Conservation (phyloP, 2,329 filamentous ascomycete species). For the Calycina herbarum region DNA sequence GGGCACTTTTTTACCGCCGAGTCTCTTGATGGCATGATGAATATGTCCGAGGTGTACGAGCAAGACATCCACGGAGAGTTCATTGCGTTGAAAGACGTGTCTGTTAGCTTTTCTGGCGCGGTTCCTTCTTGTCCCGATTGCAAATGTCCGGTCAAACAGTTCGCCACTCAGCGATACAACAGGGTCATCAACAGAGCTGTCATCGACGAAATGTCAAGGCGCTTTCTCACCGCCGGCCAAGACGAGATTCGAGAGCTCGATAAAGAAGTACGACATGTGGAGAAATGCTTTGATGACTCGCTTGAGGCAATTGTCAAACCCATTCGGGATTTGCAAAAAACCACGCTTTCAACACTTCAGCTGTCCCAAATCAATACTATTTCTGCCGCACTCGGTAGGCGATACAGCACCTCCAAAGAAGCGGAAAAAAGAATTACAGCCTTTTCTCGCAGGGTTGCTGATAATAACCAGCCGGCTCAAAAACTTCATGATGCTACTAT, state of each 20-base stretch:
- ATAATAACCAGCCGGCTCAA: conserved; percentile 40
- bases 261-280: neutral
- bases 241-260: conserved; percentile 35
- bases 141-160: conserved; percentile 35
- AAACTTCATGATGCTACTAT: conserved; percentile 43
- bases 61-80: neutral
- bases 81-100: neutral
- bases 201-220: conserved; percentile 39
- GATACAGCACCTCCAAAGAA: conserved; percentile 21
- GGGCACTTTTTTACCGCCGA: conserved; percentile 62
- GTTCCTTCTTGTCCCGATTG: conserved; percentile 38
- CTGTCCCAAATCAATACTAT: conserved; percentile 10
- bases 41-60: conserved; percentile 8
- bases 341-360: neutral
- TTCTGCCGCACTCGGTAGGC: conserved; percentile 16
- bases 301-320: neutral
- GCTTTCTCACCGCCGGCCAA: conserved; percentile 35
- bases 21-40: conserved; percentile 55
- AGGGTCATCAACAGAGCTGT: conserved; percentile 39
- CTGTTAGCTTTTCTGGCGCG: neutral
- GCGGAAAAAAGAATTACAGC: conserved; percentile 28
- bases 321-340: neutral
- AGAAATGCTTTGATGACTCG: conserved; percentile 15
- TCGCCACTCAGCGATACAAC: conserved; percentile 39
- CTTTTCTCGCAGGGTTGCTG: conserved; percentile 31